Base-by-base conservation (phyloP, 345 rosid genomes). In the Salix dunnii region DNA sequence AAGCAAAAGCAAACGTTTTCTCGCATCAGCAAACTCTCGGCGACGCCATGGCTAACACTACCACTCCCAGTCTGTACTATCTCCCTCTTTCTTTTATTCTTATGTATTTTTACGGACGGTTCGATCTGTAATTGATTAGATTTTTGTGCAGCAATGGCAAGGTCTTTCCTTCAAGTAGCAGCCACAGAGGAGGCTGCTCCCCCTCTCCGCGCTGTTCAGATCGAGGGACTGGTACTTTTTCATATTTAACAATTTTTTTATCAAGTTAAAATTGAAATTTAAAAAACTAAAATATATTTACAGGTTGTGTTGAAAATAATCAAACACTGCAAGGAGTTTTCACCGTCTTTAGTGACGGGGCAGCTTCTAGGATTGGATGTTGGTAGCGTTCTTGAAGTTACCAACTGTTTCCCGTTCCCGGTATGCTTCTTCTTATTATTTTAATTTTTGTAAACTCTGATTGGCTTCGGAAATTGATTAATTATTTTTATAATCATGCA, bases 401-500 rank as follows among this genome's bases (percentile, higher is more conserved):
- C 99, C 51, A 96, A 96, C 78, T 96, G 99, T 77, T 96, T 96
- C 83, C 99, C 99, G 55, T 96, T 96, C 84, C 99, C 99, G 71
- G 98, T 96, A 83, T 72, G 73, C 28, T 31, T 23, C 5, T 53
- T 53, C 13, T 58, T 58, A 9, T n/a, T 21, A 12, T 23, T 30
- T 67, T 42, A 20, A 38, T 43, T 43, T 43, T 43, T 14, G 16
- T 8, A 42, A 36, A 64, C n/a, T 20, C 9, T 35, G 23, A 3
- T 35, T 33, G 65, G 21, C n/a, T 25, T 16, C 49, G 36, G 28
- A 7, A 6, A 55, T 27, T 35, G 43, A 12, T 61, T 20, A 30
- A 28, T 60, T 67, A 9, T 18, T 49, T 33, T 49, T 31, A 18
- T 48, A 13, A 70, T 31, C 27, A 0, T 43, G 4, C 74, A 95